Evolutionary conservation across 306 rosid genomes (phyloP), one percentile per base, ranked within the genome.

Genomic region (Cicer yamashitae): DNA sequence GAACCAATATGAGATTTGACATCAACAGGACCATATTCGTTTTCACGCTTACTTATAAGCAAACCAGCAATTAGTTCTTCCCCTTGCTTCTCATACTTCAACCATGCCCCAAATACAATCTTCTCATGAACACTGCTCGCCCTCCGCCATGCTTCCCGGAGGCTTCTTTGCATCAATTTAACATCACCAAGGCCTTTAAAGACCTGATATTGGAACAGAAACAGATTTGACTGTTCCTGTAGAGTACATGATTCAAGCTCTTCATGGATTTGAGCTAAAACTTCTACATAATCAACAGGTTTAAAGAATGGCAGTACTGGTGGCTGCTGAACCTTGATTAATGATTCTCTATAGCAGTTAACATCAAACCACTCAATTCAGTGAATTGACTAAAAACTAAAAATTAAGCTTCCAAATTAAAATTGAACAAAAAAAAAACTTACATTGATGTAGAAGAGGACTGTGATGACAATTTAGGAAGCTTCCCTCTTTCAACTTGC

Each of bases 401-500:
- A 57, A 20, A 43, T 2, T n/a, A 15, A 67, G 30, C 39, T 54
- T 43, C 64, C 41, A 41, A 77, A 61, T 1, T 9, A 40, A 39
- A 79, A 58, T 2, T 71, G 20, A 79, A 11, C 64, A 4, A 63
- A 37, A 18, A 59, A 40, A 15, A 65, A 58, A 50, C 98, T 86
- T 86, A 93, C 98, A 93, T 89, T 56, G 98, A 90, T 25, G 98
- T 62, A 76, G 90, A 86, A 41, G 93, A 84, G 61, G 85, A 77
- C 70, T 82, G 83, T 30, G 91, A 83, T 12, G 98, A 76, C 60
- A 86, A 77, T 78, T 93, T 89, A 57, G 90, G 70, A 73, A 85
- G 86, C 84, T 93, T 91, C 79, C 97, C 98, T 80, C 98, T 89
- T 82, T 93, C 98, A 83, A 93, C 98, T 71, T 93, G 98, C 53